A percentile compares a stretch with the other conserved stretches of the same genome.
Evolutionary conservation across 2,329 filamentous ascomycete species (phyloP).

Genomic region (Parastagonospora avenae): DNA sequence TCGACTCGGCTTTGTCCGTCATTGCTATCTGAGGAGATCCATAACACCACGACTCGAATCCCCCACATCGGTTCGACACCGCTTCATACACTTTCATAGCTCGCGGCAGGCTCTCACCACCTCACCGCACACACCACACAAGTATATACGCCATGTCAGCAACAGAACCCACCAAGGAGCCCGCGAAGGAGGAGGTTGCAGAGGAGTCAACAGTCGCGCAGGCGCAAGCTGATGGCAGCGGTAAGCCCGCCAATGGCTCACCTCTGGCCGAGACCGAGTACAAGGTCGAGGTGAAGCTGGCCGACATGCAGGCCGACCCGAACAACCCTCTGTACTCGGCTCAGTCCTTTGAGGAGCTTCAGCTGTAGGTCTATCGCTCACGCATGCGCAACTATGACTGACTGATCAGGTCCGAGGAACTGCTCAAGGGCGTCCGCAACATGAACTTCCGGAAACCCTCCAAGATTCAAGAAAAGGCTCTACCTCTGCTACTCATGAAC

Average conservation of each 20-base stretch:
- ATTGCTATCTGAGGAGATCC: neutral
- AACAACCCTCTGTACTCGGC: conserved; percentile 87
- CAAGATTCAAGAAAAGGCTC: conserved; percentile 94
- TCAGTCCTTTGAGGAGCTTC: conserved; percentile 81
- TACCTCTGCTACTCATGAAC: conserved; percentile 84
- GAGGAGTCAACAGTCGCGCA: conserved; percentile 17
- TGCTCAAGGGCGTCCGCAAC: conserved; percentile 67
- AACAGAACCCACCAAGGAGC: conserved; percentile 16
- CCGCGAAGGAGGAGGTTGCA: conserved; percentile 6
- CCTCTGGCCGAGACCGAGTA: conserved; percentile 73
- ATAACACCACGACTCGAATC: neutral
- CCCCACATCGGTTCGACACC: neutral
- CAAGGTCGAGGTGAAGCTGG: conserved; percentile 91
- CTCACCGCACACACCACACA: conserved; percentile 1
- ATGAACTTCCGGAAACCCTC: conserved; percentile 95
- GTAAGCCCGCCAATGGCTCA: conserved; percentile 46
- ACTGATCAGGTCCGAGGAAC: conserved; percentile 49
- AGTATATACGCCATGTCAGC: conserved; percentile 13
- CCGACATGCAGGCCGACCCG: conserved; percentile 83
- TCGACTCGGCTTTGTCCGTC: neutral
- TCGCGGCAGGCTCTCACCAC: neutral
- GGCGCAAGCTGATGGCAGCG: conserved; percentile 55
- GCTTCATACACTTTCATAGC: neutral
- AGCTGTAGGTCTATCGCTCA: conserved; percentile 68
- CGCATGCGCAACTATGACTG: conserved; percentile 6